A percentile compares a stretch with the other conserved stretches of the same genome.
These are phyloP conservation scores for Rubroboletus satanas DNA, from an alignment of 768 basidiomycete genomes.

Conservation along the genomic window DNA sequence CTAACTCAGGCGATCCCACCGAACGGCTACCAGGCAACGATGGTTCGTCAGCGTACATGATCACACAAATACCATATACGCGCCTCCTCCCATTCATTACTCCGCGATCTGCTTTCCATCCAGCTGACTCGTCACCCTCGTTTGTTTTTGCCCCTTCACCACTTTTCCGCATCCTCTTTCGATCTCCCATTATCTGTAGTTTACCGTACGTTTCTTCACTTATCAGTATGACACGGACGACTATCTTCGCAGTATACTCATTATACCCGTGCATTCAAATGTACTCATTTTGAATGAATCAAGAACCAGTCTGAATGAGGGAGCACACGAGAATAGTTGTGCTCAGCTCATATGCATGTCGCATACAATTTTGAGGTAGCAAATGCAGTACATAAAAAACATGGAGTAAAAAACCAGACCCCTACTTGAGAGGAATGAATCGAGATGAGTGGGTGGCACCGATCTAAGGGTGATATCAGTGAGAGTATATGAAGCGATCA, in stretches of 20 bases:
- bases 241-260: constrained; percentile 54
- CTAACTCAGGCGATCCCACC: constrained; percentile 37
- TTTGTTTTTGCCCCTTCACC: constrained; percentile 17
- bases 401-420: constrained; percentile 19
- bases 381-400: constrained; percentile 23
- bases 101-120: constrained; percentile 21
- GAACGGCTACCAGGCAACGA: constrained; percentile 44
- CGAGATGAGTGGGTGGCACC: constrained; percentile 90
- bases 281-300: constrained; percentile 38
- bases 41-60: constrained; percentile 52
- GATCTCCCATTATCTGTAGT: constrained; percentile 60
- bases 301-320: constrained; percentile 10
- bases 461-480: constrained; percentile 45
- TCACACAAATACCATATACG: constrained; percentile 6
- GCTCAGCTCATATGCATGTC: constrained; percentile 27
- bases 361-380: constrained; percentile 37
- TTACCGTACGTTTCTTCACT: constrained; percentile 44
- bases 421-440: constrained; percentile 97
- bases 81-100: constrained; percentile 14
- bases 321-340: background rate
- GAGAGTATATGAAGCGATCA: constrained; percentile 1
- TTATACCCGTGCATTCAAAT: constrained; percentile 50
- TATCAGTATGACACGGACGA: constrained; percentile 60
- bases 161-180: constrained; percentile 32
- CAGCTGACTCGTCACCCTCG: constrained; percentile 27